Evolutionary conservation across 495 filamentous ascomycete species (phyloP), one percentile per base, ranked within the genome.

Genomic region (Emericellopsis terricola): DNA sequence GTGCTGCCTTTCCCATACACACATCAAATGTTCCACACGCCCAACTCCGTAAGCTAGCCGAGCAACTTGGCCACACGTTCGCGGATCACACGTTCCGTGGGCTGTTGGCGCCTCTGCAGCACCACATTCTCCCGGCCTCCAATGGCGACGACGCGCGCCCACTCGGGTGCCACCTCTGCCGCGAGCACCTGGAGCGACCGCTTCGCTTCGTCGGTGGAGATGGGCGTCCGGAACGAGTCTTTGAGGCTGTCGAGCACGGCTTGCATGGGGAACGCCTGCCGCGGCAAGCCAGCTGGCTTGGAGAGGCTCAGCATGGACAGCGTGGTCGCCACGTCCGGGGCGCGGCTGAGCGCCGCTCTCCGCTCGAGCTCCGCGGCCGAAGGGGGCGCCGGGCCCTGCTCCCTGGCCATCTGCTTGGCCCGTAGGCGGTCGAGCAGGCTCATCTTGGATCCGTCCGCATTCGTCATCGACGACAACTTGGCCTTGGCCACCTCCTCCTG

Each of bases 401-500:
- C 33, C 0, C 62, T 53, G 1, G 59, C 33, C 3, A 62, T 44
- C 32, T 76, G 60, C 52, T 75, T 78, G 14, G 62, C 49, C 19
- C 71, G 65, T 39, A 81, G 63, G 40, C 76, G 71, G 38, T 76
- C 73, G 11, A 79, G 63, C 14, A 81, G 44, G 39, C 47, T 52
- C 50, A 62, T 51, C 38, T 57, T 57, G 13, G 46, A 42, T 5
- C 47, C 55, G 32, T 48, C 50, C 1, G 51, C 19, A 20, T 52
- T 52, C 20, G 46, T 18, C 31, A 45, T 45, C 2, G 48, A 37
- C 0, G 29, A 32, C 5, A 48, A 36, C n/a, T 33, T 27, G 17
- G 33, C 38, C 15, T 36, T n/a, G 19, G 37, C 15, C 13, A 36
- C 10, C 28, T 33, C 24, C 4, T 18, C 26, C 26, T 57, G 40